Conservation (phyloP, 1,284 basidiomycete genomes). For the Ustilago cynodontis region DNA sequence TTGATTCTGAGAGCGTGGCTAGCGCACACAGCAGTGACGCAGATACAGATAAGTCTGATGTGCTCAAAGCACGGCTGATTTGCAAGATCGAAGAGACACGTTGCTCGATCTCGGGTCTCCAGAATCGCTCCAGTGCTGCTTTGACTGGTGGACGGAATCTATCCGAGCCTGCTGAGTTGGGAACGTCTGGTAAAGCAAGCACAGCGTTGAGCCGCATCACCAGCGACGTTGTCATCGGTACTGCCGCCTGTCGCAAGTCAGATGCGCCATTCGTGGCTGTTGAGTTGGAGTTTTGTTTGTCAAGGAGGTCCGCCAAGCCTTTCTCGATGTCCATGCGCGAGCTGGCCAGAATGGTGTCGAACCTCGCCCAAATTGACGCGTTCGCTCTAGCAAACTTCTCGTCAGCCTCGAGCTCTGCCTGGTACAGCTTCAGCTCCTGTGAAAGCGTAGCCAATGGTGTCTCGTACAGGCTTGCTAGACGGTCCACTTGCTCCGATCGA, state of each 20-base stretch:
- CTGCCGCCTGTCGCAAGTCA: background rate
- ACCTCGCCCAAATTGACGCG: constrained; percentile 19
- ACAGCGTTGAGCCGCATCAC: constrained; percentile 32
- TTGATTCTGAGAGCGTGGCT: constrained; percentile 28
- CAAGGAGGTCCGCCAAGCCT: constrained; percentile 16
- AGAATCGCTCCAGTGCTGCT: constrained; percentile 27
- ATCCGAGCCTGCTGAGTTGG: background rate
- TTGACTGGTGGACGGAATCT: constrained; percentile 18
- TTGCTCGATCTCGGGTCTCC: constrained; percentile 30
- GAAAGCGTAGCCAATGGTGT: constrained; percentile 14
- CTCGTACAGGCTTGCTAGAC: constrained; percentile 35
- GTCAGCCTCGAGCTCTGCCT: constrained; percentile 24
- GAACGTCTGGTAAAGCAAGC: background rate
- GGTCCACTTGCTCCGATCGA: constrained; percentile 29
- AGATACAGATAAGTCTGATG: constrained; percentile 13
- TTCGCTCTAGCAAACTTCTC: constrained; percentile 18
- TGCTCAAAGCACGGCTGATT: background rate
- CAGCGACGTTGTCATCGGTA: constrained; percentile 9
- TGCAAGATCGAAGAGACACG: constrained; percentile 8
- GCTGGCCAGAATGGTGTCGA: constrained; percentile 15
- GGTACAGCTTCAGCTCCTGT: constrained; percentile 21
- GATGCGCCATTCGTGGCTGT: background rate
- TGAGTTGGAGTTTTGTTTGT: constrained; percentile 11
- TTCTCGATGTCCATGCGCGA: constrained; percentile 25
- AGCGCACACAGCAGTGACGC: constrained; percentile 17